Conservation (phyloP, 306 rosid species). For the Vigna hirtella region DNA sequence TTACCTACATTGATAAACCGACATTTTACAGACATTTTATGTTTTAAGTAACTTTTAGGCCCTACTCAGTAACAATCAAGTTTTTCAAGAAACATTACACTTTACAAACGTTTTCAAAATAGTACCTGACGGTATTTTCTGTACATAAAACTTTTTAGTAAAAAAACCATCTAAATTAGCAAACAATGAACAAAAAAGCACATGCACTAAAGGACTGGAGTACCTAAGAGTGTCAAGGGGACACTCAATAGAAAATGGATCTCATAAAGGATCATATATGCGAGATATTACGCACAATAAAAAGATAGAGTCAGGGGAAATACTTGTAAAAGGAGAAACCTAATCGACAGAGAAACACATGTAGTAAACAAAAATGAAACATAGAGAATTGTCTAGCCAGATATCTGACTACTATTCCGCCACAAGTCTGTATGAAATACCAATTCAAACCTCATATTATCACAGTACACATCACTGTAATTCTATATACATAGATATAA, state of each 20-base stretch:
- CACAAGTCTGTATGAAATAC: background rate
- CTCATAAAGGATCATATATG: background rate
- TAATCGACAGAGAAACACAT: background rate
- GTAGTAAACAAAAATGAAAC: background rate
- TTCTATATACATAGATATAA: background rate
- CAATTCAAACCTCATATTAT: conserved; percentile 1
- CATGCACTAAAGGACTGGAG: background rate
- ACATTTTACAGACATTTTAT: background rate
- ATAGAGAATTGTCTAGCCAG: conserved; percentile 2
- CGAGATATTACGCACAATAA: background rate
- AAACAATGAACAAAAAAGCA: background rate
- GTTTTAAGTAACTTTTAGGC: background rate
- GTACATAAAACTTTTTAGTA: background rate
- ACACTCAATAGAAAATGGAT: background rate
- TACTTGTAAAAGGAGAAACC: background rate
- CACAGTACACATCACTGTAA: conserved; percentile 14
- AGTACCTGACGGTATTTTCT: background rate
- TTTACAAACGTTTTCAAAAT: background rate
- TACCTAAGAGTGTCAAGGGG: background rate
- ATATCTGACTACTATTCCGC: conserved; percentile 4
- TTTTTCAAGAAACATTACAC: background rate
- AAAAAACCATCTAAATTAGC: background rate
- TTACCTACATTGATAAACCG: conserved; percentile 9
- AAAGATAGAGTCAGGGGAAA: too few relatives aligned
- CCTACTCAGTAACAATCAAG: background rate